Evolutionary conservation across 768 basidiomycete species (phyloP).

Genomic region (Kwoniella shandongensis): DNA sequence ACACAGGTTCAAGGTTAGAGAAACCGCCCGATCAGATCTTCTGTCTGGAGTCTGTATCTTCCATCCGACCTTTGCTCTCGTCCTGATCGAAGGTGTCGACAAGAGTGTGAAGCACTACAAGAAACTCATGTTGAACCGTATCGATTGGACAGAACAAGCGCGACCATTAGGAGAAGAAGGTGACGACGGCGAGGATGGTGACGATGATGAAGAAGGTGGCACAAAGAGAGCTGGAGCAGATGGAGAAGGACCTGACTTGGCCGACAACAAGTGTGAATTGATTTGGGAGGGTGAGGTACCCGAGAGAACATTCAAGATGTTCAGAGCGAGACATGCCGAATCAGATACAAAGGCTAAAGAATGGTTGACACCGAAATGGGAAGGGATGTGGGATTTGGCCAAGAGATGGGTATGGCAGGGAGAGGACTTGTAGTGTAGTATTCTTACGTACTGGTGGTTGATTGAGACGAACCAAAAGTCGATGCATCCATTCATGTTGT

Average conservation of each 20-base stretch:
- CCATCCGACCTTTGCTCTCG: conserved; percentile 81
- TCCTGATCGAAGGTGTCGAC: conserved; percentile 87
- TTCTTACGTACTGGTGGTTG: background rate
- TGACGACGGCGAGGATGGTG: conserved; percentile 54
- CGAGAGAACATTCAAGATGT: conserved; percentile 75
- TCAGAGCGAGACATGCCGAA: conserved; percentile 64
- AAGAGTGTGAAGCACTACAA: conserved; percentile 86
- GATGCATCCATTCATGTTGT: conserved; percentile 1
- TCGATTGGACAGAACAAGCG: conserved; percentile 90
- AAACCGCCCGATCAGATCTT: conserved; percentile 89
- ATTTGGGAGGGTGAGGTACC: conserved; percentile 90
- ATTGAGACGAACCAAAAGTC: background rate
- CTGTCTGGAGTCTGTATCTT: conserved; percentile 88
- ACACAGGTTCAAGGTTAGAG: conserved; percentile 93
- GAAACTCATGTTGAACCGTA: conserved; percentile 77
- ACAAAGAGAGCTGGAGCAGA: conserved; percentile 35
- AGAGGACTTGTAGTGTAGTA: conserved; percentile 35
- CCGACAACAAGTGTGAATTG: conserved; percentile 81
- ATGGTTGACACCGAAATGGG: conserved; percentile 75
- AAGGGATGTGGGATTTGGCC: conserved; percentile 90
- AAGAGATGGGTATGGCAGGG: conserved; percentile 62
- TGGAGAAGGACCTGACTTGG: conserved; percentile 58
- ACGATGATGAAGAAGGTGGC: conserved; percentile 61
- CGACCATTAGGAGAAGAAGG: conserved; percentile 66
- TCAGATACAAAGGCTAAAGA: conserved; percentile 79